Conservation (phyloP, 225 moss, liverwort and hornwort species). For the Bryum argenteum region DNA sequence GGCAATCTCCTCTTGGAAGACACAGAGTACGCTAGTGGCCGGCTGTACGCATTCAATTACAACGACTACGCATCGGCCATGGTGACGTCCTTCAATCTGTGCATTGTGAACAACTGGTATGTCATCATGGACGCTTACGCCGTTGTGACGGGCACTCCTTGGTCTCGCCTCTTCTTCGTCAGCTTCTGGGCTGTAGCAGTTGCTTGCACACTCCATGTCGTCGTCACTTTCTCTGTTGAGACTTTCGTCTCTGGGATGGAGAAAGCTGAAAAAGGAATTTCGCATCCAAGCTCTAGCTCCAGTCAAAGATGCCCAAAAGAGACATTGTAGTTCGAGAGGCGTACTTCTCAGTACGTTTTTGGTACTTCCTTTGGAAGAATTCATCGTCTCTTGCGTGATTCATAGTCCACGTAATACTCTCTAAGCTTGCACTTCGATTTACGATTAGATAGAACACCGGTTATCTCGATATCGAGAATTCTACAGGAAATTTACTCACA, state of each 20-base stretch:
- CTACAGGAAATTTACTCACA: no score
- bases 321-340: no score
- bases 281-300: no score
- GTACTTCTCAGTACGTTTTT: no score
- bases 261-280: conserved; percentile 33
- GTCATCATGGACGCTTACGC: conserved; percentile 82
- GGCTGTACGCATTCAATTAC: conserved; percentile 71
- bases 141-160: conserved; percentile 50
- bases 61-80: conserved; percentile 79
- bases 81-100: conserved; percentile 82
- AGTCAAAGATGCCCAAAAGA: no score
- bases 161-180: conserved; percentile 71
- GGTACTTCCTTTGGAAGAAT: no score
- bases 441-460: no score
- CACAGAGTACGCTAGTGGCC: conserved; percentile 63
- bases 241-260: conserved; percentile 67
- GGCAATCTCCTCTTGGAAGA: conserved; percentile 60
- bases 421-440: no score
- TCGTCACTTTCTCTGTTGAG: conserved; percentile 79
- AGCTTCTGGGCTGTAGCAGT: conserved; percentile 76
- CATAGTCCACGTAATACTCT: no score
- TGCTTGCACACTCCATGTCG: conserved; percentile 71
- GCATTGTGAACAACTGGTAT: conserved; percentile 91
- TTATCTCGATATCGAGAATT: no score
- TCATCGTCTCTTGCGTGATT: no score